Evolutionary conservation across 2,329 filamentous ascomycete species (phyloP).

Genomic region (Penicillium hordei): DNA sequence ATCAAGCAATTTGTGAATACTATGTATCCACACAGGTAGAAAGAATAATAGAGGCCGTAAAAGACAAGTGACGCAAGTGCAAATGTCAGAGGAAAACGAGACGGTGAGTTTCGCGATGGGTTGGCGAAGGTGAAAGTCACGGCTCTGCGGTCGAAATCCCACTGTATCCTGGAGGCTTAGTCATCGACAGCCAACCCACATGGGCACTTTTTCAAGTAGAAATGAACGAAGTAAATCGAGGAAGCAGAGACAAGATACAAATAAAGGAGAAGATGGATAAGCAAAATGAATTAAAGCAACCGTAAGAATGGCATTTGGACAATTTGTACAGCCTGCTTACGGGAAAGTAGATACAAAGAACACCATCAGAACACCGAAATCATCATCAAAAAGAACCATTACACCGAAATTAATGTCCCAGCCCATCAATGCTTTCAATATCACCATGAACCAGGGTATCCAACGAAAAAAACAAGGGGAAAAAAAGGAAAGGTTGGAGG

Average conservation of each 20-base stretch:
- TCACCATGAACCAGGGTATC: constrained; percentile 22
- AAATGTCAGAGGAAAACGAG: constrained; percentile 4
- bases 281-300: neutral
- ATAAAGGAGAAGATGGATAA: neutral
- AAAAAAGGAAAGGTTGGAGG: neutral
- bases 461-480: constrained; percentile 10
- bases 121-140: constrained; percentile 39
- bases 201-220: neutral
- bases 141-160: constrained; percentile 39
- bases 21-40: neutral
- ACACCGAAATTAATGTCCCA: constrained; percentile 21
- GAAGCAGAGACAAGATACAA: neutral
- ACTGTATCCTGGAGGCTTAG: constrained; percentile 34
- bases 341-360: constrained; percentile 21
- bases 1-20: neutral
- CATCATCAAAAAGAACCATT: constrained; percentile 9
- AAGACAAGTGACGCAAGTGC: neutral
- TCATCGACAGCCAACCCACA: constrained; percentile 23
- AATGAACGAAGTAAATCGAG: constrained; percentile 1
- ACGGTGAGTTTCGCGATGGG: constrained; percentile 25
- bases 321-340: constrained; percentile 20
- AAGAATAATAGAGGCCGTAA: neutral
- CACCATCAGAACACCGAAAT: constrained; percentile 10
- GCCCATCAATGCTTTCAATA: constrained; percentile 23
- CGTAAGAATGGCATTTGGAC: constrained; percentile 18